Conservation (phyloP, 352 stramenopile species). For the Peronospora belbahrii region DNA sequence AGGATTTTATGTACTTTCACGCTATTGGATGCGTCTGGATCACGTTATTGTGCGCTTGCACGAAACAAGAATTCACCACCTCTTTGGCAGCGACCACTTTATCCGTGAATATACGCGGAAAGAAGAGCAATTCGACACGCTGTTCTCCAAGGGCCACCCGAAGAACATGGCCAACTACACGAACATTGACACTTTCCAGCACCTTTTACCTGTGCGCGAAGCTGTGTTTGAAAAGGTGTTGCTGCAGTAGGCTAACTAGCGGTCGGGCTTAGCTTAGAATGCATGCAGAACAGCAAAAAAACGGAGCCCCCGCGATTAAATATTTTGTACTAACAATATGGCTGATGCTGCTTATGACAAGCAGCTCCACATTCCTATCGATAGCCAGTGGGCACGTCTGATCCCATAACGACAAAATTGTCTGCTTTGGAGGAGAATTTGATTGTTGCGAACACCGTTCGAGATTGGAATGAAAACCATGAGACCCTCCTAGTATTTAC, state of each 20-base stretch:
- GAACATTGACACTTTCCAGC: conserved; percentile 78
- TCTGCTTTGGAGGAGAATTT: conserved; percentile 25
- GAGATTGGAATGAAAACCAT: conserved; percentile 20
- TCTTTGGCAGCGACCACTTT: conserved; percentile 67
- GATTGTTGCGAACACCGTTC: conserved; percentile 31
- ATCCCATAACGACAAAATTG: conserved; percentile 27
- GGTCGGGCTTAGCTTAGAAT: conserved; percentile 8
- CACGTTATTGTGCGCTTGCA: conserved; percentile 71
- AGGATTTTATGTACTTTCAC: conserved; percentile 66
- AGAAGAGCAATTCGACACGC: conserved; percentile 59
- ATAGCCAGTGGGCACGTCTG: conserved; percentile 19
- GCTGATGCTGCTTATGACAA: not conserved
- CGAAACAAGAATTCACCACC: conserved; percentile 76
- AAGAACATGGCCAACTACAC: conserved; percentile 78
- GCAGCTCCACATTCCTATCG: conserved; percentile 16
- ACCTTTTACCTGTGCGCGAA: conserved; percentile 53
- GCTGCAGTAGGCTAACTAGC: conserved; percentile 25
- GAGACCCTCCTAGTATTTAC: conserved; percentile 1
- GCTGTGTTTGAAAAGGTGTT: conserved; percentile 57
- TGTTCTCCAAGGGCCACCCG: conserved; percentile 58
- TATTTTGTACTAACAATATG: conserved; percentile 13
- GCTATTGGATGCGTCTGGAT: conserved; percentile 82
- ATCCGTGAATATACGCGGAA: conserved; percentile 77
- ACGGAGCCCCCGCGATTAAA: conserved; percentile 16
- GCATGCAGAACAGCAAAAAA: conserved; percentile 11